These are phyloP conservation scores for Penicillium aurantiogriseum DNA, from an alignment of 2,329 filamentous ascomycete genomes.

Conservation along the genomic window DNA sequence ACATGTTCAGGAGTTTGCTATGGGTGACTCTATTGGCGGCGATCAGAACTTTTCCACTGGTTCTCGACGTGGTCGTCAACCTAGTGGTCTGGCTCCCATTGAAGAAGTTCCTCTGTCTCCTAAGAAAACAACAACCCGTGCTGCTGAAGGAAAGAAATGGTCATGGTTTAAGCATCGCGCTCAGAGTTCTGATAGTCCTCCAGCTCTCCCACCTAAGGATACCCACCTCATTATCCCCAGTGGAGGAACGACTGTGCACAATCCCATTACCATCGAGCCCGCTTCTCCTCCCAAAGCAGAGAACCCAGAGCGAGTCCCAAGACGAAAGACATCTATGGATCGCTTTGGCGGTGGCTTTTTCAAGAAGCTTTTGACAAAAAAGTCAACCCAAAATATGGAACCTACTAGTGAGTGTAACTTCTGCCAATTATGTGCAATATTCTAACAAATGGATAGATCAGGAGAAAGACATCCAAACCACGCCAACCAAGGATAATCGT, in stretches of 20 bases:
- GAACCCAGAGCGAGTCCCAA: constrained; percentile 10
- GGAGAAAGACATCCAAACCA: constrained; percentile 4
- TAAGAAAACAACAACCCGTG: constrained; percentile 23
- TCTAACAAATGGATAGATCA: constrained; percentile 1
- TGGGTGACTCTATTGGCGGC: not conserved
- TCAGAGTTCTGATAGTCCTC: constrained; percentile 26
- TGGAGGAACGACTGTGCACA: constrained; percentile 29
- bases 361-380: constrained; percentile 54
- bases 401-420: constrained; percentile 39
- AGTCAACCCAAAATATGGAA: constrained; percentile 36
- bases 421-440: not conserved
- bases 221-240: constrained; percentile 25
- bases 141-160: constrained; percentile 43
- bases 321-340: constrained; percentile 25
- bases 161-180: constrained; percentile 46
- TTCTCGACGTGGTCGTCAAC: constrained; percentile 26
- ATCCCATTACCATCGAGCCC: constrained; percentile 14
- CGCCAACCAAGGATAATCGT: constrained; percentile 7
- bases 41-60: constrained; percentile 18
- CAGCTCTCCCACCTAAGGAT: constrained; percentile 24
- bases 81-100: constrained; percentile 43
- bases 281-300: not conserved
- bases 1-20: not conserved
- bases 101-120: constrained; percentile 41
- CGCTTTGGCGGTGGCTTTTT: constrained; percentile 48